These are phyloP conservation scores for Hirschfeldia incana DNA, from an alignment of 345 rosid species.

Conservation along the genomic window DNA sequence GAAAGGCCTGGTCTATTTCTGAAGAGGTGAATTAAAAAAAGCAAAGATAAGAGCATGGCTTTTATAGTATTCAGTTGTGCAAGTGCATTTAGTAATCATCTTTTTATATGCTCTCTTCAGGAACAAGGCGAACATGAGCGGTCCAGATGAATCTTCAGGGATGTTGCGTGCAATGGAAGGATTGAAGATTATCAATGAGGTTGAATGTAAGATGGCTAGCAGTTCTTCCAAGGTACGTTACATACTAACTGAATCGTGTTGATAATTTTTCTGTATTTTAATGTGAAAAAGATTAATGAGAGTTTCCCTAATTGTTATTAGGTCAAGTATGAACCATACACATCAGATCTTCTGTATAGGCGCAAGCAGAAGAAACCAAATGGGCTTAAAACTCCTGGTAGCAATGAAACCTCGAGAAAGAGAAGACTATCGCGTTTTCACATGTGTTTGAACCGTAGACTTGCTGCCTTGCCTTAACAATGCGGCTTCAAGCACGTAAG, in stretches of 20 bases:
- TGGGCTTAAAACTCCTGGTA: neutral
- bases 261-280: neutral
- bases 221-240: slow-evolving; percentile 76
- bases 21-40: slow-evolving; percentile 55
- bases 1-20: slow-evolving; percentile 67
- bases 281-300: neutral
- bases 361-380: slow-evolving; percentile 40
- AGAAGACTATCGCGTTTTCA: slow-evolving; percentile 21
- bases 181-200: slow-evolving; percentile 64
- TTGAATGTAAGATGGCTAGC: slow-evolving; percentile 88
- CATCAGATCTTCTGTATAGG: slow-evolving; percentile 82
- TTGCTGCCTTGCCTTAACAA: slow-evolving; percentile 19
- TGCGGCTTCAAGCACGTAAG: slow-evolving; percentile 14
- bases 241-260: neutral
- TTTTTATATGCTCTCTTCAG: slow-evolving; percentile 48
- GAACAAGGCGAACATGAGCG: slow-evolving; percentile 49
- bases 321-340: slow-evolving; percentile 86
- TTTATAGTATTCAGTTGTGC: neutral
- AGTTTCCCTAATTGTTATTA: slow-evolving; percentile 26
- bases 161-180: slow-evolving; percentile 53
- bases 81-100: slow-evolving; percentile 30
- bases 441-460: slow-evolving; percentile 19
- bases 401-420: neutral
- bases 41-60: neutral
- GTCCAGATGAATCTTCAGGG: slow-evolving; percentile 46